These are phyloP conservation scores for Mrakia hoshinonis DNA, from an alignment of 768 basidiomycete species.

Conservation along the genomic window DNA sequence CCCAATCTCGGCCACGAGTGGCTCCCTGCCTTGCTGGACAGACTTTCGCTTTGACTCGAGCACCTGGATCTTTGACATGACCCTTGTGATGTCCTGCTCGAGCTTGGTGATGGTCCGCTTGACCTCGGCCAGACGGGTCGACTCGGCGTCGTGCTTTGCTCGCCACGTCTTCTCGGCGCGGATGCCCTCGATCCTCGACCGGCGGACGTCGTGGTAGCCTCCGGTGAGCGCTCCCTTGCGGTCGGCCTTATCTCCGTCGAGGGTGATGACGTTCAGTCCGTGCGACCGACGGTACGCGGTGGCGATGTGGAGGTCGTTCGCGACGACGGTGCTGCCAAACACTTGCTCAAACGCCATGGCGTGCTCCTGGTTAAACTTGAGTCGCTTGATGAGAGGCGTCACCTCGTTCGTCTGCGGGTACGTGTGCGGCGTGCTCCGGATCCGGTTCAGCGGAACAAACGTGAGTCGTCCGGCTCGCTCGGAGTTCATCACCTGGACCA, in stretches of 20 bases:
- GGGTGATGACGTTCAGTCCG: slow-evolving; percentile 90
- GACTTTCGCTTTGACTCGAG: slow-evolving; percentile 61
- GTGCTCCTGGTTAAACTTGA: slow-evolving; percentile 62
- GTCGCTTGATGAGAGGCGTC: slow-evolving; percentile 54
- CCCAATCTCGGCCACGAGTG: slow-evolving; percentile 55
- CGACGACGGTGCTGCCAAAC: slow-evolving; percentile 94
- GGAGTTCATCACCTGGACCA: slow-evolving; percentile 87
- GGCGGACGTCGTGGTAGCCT: slow-evolving; percentile 84
- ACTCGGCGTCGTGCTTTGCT: slow-evolving; percentile 58
- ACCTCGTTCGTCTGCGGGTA: slow-evolving; percentile 43
- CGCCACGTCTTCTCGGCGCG: slow-evolving; percentile 68
- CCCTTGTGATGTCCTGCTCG: slow-evolving; percentile 77
- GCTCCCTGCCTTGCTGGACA: slow-evolving; percentile 59
- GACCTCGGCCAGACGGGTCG: slow-evolving; percentile 60
- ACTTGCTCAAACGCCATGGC: slow-evolving; percentile 89
- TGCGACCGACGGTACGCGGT: slow-evolving; percentile 91
- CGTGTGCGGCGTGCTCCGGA: slow-evolving; percentile 66
- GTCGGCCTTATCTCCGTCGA: slow-evolving; percentile 96
- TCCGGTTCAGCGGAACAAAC: slow-evolving; percentile 94
- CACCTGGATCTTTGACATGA: slow-evolving; percentile 65
- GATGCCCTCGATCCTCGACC: slow-evolving; percentile 82
- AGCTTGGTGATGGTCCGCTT: slow-evolving; percentile 58
- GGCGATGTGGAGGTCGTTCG: slow-evolving; percentile 81
- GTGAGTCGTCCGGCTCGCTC: slow-evolving; percentile 92
- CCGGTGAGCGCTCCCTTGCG: slow-evolving; percentile 92